A percentile compares a stretch with the other conserved stretches of the same genome.
phyloP scores from a whole-genome alignment of 73 alveolate genomes.

The Paramecium sexaurelia region DNA sequence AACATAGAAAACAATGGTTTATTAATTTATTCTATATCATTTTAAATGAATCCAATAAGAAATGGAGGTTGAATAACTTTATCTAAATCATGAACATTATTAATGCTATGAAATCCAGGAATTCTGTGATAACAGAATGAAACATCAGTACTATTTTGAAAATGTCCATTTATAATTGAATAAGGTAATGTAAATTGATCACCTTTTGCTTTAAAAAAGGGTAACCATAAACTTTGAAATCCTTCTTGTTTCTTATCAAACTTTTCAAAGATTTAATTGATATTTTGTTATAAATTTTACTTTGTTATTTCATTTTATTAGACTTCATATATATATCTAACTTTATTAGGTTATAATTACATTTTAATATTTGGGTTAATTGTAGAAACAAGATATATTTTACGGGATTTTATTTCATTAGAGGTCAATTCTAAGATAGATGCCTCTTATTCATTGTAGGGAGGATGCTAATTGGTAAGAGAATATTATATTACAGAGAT shows the following conservation, averaged over 20 bases:
- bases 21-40: conserved; percentile 4
- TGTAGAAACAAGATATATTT: background rate
- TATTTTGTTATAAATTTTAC: background rate
- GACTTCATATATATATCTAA: background rate
- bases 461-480: background rate
- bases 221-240: background rate
- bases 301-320: background rate
- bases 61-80: background rate
- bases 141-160: background rate
- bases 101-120: background rate
- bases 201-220: background rate
- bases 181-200: background rate
- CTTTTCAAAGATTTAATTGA: background rate
- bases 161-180: background rate
- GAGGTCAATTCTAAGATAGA: background rate
- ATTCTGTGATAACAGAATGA: background rate
- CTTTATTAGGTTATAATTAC: background rate
- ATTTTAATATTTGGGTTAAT: background rate
- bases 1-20: background rate
- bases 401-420: background rate
- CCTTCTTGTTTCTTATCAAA: background rate
- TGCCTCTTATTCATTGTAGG: background rate
- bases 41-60: background rate
- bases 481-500: background rate
- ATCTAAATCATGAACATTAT: background rate